Evolutionary conservation across 1,139 yeast genomes (phyloP), one percentile per base, ranked within the genome.

Genomic region (Saccharomyces uvarum): DNA sequence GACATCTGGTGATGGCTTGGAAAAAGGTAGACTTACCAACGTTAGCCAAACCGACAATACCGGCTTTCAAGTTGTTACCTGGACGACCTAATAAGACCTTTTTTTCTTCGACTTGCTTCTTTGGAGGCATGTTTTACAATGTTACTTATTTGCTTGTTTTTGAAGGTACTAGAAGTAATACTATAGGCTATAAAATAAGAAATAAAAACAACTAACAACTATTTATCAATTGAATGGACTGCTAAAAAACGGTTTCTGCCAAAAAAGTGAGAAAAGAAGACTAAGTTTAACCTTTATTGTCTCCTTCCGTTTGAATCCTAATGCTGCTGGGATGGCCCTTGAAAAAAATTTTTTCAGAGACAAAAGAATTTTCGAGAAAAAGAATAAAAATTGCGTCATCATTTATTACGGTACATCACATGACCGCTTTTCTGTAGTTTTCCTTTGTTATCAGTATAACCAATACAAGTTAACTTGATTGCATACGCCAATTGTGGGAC

Each of bases 1-100:
- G 95, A 69, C 90, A 90, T 76, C 84, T 83, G 63, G 95, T 86
- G 66, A 86, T 84, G 58, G 93, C 93, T 73, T 86, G 93, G 81
- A 86, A 86, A 73, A 86, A 86, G 27, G 93, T 86, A 50, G 98
- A 91, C 75, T 93, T 93, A 70, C 99, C 99, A 61, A 91, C 96
- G 69, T 91, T 91, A 70, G 98, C 97, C 63, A 91, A 79, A 61
- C 98, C 98, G 63, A 93, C 98, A 68, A 93, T 91, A 74, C 99
- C 99, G 53, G 93, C 88, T 74, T 90, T 91, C 73, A 91, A 80
- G 75, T 90, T 91, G 76, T 91, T 91, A 73, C 97, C 99, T 71
- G 99, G 99, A 77, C 99, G 88, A 64, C 99, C 99, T 67, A 93
- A 81, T 61, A 90, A 78, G 68, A 91, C 78, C 73, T 93, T 95